Percentiles rank a stretch among this genome's conserved stretches.
phyloP scores from a whole-genome alignment of 176 grass and related monocot genomes.

The Chrysopogon serrulatus region DNA sequence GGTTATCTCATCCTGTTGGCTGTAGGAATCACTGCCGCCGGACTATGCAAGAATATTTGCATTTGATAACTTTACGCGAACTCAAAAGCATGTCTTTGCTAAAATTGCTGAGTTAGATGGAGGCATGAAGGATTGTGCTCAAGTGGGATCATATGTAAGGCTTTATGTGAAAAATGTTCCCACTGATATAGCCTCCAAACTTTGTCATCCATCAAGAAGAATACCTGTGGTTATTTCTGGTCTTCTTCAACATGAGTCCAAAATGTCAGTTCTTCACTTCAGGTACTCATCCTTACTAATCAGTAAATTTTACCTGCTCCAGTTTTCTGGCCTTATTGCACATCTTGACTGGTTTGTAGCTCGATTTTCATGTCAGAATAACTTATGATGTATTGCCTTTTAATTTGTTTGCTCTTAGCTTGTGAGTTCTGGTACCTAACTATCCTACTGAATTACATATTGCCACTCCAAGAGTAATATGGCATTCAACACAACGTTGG shows the following conservation, averaged over 20 bases:
- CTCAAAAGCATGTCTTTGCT: slow-evolving; percentile 74
- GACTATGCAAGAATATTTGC: slow-evolving; percentile 96
- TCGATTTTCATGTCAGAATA: not conserved
- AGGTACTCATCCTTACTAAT: slow-evolving; percentile 49
- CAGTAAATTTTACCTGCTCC: not conserved
- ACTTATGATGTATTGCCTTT: not conserved
- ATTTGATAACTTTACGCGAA: slow-evolving; percentile 86
- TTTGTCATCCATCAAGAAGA: slow-evolving; percentile 57
- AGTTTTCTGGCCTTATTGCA: not conserved
- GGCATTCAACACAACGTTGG: no score
- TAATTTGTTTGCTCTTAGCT: not conserved
- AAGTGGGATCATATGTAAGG: slow-evolving; percentile 66
- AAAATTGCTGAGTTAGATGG: slow-evolving; percentile 45
- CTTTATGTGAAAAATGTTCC: slow-evolving; percentile 73
- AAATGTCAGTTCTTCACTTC: slow-evolving; percentile 96
- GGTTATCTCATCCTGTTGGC: slow-evolving; percentile 30
- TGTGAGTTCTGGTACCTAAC: no score
- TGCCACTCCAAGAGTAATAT: no score
- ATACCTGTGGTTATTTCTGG: slow-evolving; percentile 56
- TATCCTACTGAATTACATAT: no score
- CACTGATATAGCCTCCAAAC: slow-evolving; percentile 56
- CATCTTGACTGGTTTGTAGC: not conserved
- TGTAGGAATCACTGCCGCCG: slow-evolving; percentile 85
- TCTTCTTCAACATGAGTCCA: slow-evolving; percentile 89
- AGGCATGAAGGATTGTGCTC: slow-evolving; percentile 48